These are phyloP conservation scores for Penicillium sp. DNA, from an alignment of 2,329 filamentous ascomycete species.

Conservation along the genomic window DNA sequence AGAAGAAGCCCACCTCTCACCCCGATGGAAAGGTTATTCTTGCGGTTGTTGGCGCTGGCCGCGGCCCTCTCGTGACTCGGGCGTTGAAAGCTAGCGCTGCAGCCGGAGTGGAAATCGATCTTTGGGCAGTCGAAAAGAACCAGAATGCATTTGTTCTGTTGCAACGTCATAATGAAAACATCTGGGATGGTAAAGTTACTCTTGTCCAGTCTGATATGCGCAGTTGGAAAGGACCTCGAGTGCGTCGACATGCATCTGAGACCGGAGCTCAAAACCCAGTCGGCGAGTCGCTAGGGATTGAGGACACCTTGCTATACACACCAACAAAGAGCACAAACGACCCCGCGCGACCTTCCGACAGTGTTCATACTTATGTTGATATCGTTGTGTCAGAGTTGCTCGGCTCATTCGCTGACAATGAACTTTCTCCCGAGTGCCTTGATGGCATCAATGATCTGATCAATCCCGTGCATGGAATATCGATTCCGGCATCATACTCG, in stretches of 20 bases:
- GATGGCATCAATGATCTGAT: conserved; percentile 93
- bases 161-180: conserved; percentile 76
- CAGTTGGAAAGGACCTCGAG: conserved; percentile 79
- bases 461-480: conserved; percentile 79
- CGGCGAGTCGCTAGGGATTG: conserved; percentile 39
- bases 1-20: conserved; percentile 73
- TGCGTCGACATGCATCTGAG: conserved; percentile 27
- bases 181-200: conserved; percentile 80
- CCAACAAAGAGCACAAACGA: conserved; percentile 38
- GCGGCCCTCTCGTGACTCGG: conserved; percentile 87
- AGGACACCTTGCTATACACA: conserved; percentile 27
- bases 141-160: conserved; percentile 95
- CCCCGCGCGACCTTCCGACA: conserved; percentile 33
- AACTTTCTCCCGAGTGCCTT: conserved; percentile 92
- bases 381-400: conserved; percentile 93
- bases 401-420: conserved; percentile 92
- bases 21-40: conserved; percentile 74
- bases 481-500: conserved; percentile 90
- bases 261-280: conserved; percentile 25
- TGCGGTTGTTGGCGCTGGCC: conserved; percentile 88
- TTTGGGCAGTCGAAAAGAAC: conserved; percentile 97
- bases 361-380: conserved; percentile 60
- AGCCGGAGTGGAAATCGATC: conserved; percentile 75
- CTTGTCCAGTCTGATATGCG: conserved; percentile 98
- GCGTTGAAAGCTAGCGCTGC: conserved; percentile 77